Evolutionary conservation across 345 rosid genomes (phyloP), one percentile per base, ranked within the genome.

Genomic region (Rhizophora apiculata): DNA sequence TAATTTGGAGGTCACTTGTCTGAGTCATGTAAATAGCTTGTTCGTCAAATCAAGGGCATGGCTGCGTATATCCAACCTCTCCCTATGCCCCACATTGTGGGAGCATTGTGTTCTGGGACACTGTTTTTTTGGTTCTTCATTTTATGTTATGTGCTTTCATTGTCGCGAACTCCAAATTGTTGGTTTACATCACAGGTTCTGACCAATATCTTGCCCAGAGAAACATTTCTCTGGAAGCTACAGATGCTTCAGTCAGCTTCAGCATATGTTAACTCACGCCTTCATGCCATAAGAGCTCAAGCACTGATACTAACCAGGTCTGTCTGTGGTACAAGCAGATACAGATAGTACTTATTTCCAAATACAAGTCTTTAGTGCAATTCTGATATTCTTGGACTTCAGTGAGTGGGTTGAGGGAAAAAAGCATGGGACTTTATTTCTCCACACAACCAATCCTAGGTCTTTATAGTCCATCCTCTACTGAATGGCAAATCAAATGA

Each of bases 221-320:
- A 85, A 60, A 86, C 96, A 22, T 83, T 93, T 78, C 76, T 74
- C 6, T 93, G 96, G 98, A 91, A 89, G 83, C 83, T 93, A 70
- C 79, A 79, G 60, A 66, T 93, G 82, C 87, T 92, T 64, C 83
- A 86, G 72, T 76, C 83, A 13, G 93, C 92, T 69, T 77, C 88
- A 49, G 74, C 80, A 67, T 86, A 74, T 74, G 80, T 88, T 68
- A 92, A 89, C 75, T 72, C 88, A 66, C 92, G 87, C 81, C 84
- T 92, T 46, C 90, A 86, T 81, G 84, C 85, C 43, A 84, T 89
- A 72, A 81, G 79, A 77, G 88, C 92, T 71, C 91, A 78, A 64
- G 83, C 89, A 13, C 81, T 92, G 56, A 64, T 92, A 70, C 85
- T 92, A 36, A 74, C 80, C 74, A 87, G 94, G 97, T 89, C 20